These are phyloP conservation scores for Cercospora sp. DNA, from an alignment of 2,329 filamentous ascomycete genomes.

Conservation along the genomic window DNA sequence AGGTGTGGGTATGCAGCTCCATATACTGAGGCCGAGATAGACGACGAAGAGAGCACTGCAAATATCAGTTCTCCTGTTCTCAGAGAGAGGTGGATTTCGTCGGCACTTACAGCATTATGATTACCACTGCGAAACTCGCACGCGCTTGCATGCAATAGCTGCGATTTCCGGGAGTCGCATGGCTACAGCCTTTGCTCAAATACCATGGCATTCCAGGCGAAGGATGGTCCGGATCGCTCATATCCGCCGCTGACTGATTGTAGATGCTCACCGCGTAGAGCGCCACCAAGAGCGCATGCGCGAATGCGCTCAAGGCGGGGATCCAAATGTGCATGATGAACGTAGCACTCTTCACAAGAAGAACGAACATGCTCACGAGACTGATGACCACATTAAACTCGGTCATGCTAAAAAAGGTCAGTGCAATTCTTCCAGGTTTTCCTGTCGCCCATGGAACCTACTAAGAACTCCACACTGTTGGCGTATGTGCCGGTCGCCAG, in stretches of 20 bases:
- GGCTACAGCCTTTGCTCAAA: slow-evolving; percentile 65
- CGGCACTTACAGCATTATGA: slow-evolving; percentile 66
- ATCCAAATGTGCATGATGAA: slow-evolving; percentile 71
- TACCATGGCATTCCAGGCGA: slow-evolving; percentile 71
- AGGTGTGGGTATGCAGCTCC: slow-evolving; percentile 52
- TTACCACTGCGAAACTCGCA: slow-evolving; percentile 63
- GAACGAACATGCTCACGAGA: slow-evolving; percentile 72
- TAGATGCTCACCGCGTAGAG: slow-evolving; percentile 68
- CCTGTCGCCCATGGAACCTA: slow-evolving; percentile 50
- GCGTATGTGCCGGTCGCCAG: slow-evolving; percentile 60
- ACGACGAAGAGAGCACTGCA: slow-evolving; percentile 60
- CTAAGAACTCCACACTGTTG: slow-evolving; percentile 73
- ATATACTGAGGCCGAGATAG: slow-evolving; percentile 61
- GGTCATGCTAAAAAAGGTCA: slow-evolving; percentile 59
- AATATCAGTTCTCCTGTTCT: slow-evolving; percentile 9
- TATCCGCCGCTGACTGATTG: slow-evolving; percentile 72
- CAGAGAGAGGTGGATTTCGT: background rate
- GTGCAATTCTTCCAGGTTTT: background rate
- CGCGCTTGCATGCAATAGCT: slow-evolving; percentile 68
- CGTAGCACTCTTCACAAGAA: slow-evolving; percentile 68
- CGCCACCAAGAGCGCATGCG: slow-evolving; percentile 59
- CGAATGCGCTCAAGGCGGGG: slow-evolving; percentile 62
- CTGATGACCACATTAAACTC: slow-evolving; percentile 76
- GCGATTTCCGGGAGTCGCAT: slow-evolving; percentile 52
- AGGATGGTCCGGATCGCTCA: slow-evolving; percentile 63